These are phyloP conservation scores for Stagonosporopsis tanaceti DNA, from an alignment of 2,329 filamentous ascomycete genomes.

Conservation along the genomic window DNA sequence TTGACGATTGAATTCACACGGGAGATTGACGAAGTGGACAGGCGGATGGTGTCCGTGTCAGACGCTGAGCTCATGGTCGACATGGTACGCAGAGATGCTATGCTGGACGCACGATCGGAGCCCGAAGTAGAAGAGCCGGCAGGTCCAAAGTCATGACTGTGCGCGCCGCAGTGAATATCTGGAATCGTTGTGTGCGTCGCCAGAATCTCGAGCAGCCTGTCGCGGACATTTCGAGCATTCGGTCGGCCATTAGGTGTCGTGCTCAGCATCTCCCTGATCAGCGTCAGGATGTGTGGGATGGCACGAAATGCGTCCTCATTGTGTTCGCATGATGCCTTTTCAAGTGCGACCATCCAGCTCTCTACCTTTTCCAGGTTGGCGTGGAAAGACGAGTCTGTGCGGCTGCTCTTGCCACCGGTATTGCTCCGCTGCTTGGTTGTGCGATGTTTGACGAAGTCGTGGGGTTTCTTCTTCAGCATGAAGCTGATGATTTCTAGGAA, in stretches of 20 bases:
- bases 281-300: conserved; percentile 51
- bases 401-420: conserved; percentile 58
- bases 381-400: conserved; percentile 76
- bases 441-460: conserved; percentile 72
- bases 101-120: conserved; percentile 40
- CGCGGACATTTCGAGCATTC: conserved; percentile 52
- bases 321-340: conserved; percentile 62
- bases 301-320: conserved; percentile 51
- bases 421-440: conserved; percentile 68
- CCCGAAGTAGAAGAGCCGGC: conserved; percentile 35
- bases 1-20: conserved; percentile 42
- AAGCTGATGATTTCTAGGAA: conserved; percentile 76
- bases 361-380: conserved; percentile 73
- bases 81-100: conserved; percentile 38
- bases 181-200: conserved; percentile 41
- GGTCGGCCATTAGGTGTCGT: conserved; percentile 53
- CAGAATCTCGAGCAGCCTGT: conserved; percentile 46
- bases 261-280: conserved; percentile 55
- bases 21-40: conserved; percentile 31
- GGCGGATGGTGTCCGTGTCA: conserved; percentile 43
- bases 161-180: conserved; percentile 46
- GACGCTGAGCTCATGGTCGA: conserved; percentile 41
- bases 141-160: conserved; percentile 40
- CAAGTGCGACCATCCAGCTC: conserved; percentile 70
- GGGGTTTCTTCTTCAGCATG: conserved; percentile 71